Evolutionary conservation across 1,284 basidiomycete species (phyloP).

Genomic region (Irpex rosettiformis): DNA sequence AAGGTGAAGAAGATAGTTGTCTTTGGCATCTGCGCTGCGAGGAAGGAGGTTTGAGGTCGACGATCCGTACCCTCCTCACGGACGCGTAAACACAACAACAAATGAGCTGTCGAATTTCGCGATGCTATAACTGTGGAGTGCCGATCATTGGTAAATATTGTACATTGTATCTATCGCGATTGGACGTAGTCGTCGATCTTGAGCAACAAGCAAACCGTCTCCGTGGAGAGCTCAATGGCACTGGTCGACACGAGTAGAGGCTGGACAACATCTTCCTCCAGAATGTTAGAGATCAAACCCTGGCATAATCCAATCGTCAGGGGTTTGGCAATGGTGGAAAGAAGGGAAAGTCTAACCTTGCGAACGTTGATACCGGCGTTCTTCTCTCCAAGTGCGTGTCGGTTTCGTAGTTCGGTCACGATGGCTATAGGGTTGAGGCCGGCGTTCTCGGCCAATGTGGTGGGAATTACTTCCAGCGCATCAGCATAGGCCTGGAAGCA

Average conservation of each 20-base stretch:
- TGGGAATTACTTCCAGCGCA: constrained; percentile 97
- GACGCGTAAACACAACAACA: constrained; percentile 5
- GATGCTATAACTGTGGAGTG: neutral
- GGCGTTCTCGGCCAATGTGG: constrained; percentile 97
- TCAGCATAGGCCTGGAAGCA: constrained; percentile 99
- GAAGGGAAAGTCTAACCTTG: constrained; percentile 56
- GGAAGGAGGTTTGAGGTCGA: constrained; percentile 30
- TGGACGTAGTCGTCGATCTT: constrained; percentile 97
- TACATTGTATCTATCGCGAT: constrained; percentile 44
- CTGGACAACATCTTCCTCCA: constrained; percentile 97
- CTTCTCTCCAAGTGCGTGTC: constrained; percentile 92
- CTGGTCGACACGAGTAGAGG: constrained; percentile 95
- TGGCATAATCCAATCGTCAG: constrained; percentile 28
- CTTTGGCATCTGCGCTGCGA: constrained; percentile 67
- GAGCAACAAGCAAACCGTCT: constrained; percentile 95
- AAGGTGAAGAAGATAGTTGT: constrained; percentile 66
- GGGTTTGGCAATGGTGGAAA: neutral
- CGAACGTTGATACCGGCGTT: constrained; percentile 98
- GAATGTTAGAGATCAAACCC: constrained; percentile 94
- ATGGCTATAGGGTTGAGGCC: constrained; percentile 98
- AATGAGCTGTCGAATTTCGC: neutral
- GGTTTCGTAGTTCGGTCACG: constrained; percentile 96
- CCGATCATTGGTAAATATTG: constrained; percentile 4
- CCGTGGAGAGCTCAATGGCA: constrained; percentile 92
- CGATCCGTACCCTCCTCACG: constrained; percentile 21